Evolutionary conservation across 352 stramenopile genomes (phyloP).

Genomic region (Phytophthora sp.): DNA sequence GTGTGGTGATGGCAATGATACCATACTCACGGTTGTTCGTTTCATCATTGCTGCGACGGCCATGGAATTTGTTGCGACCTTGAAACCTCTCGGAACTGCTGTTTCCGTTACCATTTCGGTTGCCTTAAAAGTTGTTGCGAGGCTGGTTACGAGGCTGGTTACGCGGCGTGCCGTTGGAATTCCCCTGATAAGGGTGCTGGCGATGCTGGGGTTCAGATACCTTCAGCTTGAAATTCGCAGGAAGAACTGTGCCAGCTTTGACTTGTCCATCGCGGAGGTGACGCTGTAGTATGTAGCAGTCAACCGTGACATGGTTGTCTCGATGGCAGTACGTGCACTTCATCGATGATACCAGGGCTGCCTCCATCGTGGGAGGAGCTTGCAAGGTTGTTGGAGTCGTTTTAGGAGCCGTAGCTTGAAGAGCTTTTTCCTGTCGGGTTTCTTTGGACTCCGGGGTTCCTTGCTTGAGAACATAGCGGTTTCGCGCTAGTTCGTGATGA

Average conservation of each 20-base stretch:
- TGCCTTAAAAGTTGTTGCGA: not conserved
- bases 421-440: no score
- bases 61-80: slow-evolving; percentile 7
- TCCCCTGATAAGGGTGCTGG: not conserved
- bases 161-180: not conserved
- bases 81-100: not conserved
- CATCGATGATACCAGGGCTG: not conserved
- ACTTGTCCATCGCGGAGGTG: slow-evolving; percentile 7
- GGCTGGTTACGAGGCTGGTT: not conserved
- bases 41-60: not conserved
- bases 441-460: slow-evolving; percentile 7
- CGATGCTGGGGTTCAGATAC: not conserved
- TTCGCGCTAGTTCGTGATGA: slow-evolving; percentile 4
- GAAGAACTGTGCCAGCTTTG: slow-evolving; percentile 18
- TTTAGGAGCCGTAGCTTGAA: no score
- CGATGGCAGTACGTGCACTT: slow-evolving; percentile 14
- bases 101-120: not conserved
- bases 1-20: slow-evolving; percentile 15
- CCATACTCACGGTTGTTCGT: slow-evolving; percentile 6
- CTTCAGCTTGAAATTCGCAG: slow-evolving; percentile 18
- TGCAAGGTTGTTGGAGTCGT: slow-evolving; percentile 4
- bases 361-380: not conserved
- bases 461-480: slow-evolving; percentile 14
- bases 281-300: slow-evolving; percentile 17
- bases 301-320: slow-evolving; percentile 10